A percentile compares a stretch with the other conserved stretches of the same genome.
These are phyloP conservation scores for Hymenoscyphus scutula DNA, from an alignment of 2,329 filamentous ascomycete species.

Conservation along the genomic window DNA sequence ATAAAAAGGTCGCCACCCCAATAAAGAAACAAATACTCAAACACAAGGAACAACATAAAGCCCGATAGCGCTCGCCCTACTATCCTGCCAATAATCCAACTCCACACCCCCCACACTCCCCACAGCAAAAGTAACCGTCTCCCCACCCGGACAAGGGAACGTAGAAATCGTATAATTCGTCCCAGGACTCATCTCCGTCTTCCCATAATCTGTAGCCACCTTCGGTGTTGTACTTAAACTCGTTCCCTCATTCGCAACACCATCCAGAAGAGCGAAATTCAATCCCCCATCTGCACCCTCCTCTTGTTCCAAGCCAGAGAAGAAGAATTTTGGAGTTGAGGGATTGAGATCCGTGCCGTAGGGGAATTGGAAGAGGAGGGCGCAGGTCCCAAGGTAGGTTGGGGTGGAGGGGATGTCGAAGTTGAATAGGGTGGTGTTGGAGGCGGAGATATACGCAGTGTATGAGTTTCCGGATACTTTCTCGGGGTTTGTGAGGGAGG, in stretches of 20 bases:
- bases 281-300: conserved; percentile 28
- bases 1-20: not conserved
- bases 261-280: conserved; percentile 28
- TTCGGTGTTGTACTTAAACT: conserved; percentile 26
- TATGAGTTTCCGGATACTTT: conserved; percentile 24
- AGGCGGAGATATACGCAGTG: conserved; percentile 27
- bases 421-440: conserved; percentile 33
- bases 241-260: conserved; percentile 19
- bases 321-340: conserved; percentile 25
- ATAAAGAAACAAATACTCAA: conserved; percentile 10
- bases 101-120: conserved; percentile 27
- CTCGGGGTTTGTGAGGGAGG: conserved; percentile 24
- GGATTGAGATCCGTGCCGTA: conserved; percentile 25
- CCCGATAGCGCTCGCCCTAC: conserved; percentile 26
- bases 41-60: conserved; percentile 33
- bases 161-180: conserved; percentile 32
- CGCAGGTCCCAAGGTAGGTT: conserved; percentile 29
- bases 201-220: conserved; percentile 29
- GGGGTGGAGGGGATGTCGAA: conserved; percentile 29
- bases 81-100: conserved; percentile 33
- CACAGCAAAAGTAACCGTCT: conserved; percentile 20
- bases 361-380: conserved; percentile 35
- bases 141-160: conserved; percentile 28
- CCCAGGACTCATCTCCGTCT: conserved; percentile 32
- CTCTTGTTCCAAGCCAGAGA: conserved; percentile 32